Base-by-base conservation (phyloP, 2,329 filamentous ascomycete species). In the Myotisia sp. region DNA sequence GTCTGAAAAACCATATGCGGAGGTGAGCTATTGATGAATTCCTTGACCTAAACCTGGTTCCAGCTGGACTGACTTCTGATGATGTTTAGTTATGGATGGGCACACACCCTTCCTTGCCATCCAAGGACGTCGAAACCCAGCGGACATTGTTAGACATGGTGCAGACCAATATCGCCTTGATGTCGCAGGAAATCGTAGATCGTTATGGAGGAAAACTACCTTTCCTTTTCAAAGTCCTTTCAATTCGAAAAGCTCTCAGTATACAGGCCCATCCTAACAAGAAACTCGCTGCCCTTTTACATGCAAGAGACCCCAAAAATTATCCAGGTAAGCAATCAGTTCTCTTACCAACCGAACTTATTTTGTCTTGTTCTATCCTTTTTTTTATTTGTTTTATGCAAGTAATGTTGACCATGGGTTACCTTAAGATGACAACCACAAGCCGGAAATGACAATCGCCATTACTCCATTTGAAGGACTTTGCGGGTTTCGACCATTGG, bases 381-480 rank as follows among this genome's bases (percentile, higher is more conserved):
- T n/a, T n/a, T n/a, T n/a, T n/a, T n/a, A n/a, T n/a, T n/a, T 12
- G 6, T 27, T 27, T 12, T 12, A 10, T 27, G 14, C 24, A 5
- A 6, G 14, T 5, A 27, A n/a, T 13, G 10, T 5, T 6, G n/a
- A 27, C 4, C 6, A 12, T 13, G 26, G 23, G 30, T 10, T 13
- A 16, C 44, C 23, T 37, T 8, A 26, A 59, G 85, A 98, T 66
- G 87, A 95, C 65, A 98, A 98, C 64, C 90, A 98, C 68, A 98
- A 98, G 64, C 90, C 90, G 21, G 90, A 98, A 62, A 98, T 98
- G 90, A 86, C 90, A 42, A 93, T 98, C 56, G 90, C 90, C 42
- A 79, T 98, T 49, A 95, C 90, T 1, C 79, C 84, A 0, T 98
- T 98, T 46, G 87, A 95, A 54, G 90, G 90, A 1, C 71, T 98